phyloP scores from a whole-genome alignment of 78 protist genomes.

The Emiliania huxleyi region DNA sequence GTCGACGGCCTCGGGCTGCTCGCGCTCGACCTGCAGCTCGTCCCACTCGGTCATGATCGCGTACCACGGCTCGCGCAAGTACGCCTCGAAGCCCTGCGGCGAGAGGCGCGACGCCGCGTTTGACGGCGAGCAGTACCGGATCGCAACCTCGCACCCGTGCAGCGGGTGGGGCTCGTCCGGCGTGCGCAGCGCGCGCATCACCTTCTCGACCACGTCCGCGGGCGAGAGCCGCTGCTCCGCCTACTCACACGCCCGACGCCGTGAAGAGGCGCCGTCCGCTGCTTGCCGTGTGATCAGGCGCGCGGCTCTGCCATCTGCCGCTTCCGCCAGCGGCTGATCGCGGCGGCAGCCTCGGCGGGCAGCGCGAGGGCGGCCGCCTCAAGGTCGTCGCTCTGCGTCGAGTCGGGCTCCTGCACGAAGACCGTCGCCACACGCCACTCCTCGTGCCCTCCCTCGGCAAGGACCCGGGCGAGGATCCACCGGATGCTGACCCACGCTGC shows the following conservation, averaged over 20 bases:
- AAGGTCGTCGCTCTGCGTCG: too few relatives aligned
- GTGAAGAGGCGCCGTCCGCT: too few relatives aligned
- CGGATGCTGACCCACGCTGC: not conserved
- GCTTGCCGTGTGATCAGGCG: too few relatives aligned
- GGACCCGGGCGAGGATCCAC: not conserved
- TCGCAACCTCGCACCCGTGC: not conserved
- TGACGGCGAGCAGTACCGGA: not conserved
- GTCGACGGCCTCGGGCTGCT: not conserved
- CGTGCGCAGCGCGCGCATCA: not conserved
- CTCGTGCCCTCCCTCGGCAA: not conserved
- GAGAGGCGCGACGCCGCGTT: not conserved
- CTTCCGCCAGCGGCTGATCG: too few relatives aligned
- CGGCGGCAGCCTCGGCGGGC: too few relatives aligned
- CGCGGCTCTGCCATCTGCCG: too few relatives aligned
- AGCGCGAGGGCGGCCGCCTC: too few relatives aligned
- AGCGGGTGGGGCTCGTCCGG: not conserved
- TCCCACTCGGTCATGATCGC: not conserved
- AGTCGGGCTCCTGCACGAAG: not conserved
- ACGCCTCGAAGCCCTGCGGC: not conserved
- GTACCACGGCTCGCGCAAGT: not conserved
- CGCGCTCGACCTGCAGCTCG: not conserved
- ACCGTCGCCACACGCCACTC: not conserved
- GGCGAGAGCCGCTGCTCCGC: not conserved
- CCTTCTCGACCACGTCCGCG: not conserved
- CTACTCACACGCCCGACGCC: too few relatives aligned